A percentile compares a stretch with the other conserved stretches of the same genome.
These are phyloP conservation scores for Teunomyces gatunensis DNA, from an alignment of 805 yeast species.

Conservation along the genomic window DNA sequence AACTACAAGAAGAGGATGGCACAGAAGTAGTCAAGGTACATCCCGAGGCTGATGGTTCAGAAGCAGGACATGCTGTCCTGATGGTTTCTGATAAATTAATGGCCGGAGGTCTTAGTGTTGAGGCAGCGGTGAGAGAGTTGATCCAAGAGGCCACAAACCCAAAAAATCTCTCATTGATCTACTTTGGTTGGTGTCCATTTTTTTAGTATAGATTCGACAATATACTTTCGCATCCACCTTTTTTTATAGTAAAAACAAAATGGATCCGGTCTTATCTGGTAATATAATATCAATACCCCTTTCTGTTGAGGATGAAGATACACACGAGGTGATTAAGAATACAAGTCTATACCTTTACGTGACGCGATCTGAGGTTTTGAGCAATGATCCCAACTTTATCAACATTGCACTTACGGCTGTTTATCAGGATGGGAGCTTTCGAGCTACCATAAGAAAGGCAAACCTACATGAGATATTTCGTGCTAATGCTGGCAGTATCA, in stretches of 20 bases:
- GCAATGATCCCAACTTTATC: slow-evolving; percentile 8
- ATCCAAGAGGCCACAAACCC: slow-evolving; percentile 72
- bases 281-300: slow-evolving; percentile 13
- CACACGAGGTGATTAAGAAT: slow-evolving; percentile 11
- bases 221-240: background rate
- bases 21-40: slow-evolving; percentile 12
- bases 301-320: slow-evolving; percentile 15
- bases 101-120: slow-evolving; percentile 69
- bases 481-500: slow-evolving; percentile 6
- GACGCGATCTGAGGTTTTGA: slow-evolving; percentile 5
- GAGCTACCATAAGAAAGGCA: slow-evolving; percentile 11
- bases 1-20: slow-evolving; percentile 45
- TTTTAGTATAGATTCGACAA: slow-evolving; percentile 25
- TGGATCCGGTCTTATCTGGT: slow-evolving; percentile 1
- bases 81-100: slow-evolving; percentile 68
- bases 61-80: slow-evolving; percentile 75
- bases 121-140: slow-evolving; percentile 80
- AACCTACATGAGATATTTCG: slow-evolving; percentile 1
- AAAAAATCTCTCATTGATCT: slow-evolving; percentile 68
- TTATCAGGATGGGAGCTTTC: slow-evolving; percentile 22
- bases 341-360: slow-evolving; percentile 18
- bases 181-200: slow-evolving; percentile 84
- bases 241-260: background rate
- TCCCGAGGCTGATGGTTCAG: slow-evolving; percentile 51
- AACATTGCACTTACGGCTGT: slow-evolving; percentile 16